These are phyloP conservation scores for Gossypium turneri DNA, from an alignment of 345 rosid species.

Conservation along the genomic window DNA sequence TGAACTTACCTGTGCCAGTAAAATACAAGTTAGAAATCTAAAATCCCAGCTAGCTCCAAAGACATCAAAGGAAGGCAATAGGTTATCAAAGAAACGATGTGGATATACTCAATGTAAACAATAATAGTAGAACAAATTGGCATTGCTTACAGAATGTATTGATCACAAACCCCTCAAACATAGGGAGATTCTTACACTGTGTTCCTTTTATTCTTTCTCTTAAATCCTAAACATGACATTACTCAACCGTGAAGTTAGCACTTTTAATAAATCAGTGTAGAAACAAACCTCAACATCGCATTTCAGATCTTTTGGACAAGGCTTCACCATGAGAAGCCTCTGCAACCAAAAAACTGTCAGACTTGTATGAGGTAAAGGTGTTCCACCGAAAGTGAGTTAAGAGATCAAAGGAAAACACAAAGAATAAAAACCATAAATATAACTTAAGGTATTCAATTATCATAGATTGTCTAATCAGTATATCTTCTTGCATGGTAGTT, in stretches of 20 bases:
- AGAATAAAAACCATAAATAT: background rate
- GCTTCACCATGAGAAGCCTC: constrained; percentile 89
- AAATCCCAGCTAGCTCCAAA: constrained; percentile 7
- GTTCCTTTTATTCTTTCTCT: background rate
- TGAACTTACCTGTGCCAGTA: constrained; percentile 51
- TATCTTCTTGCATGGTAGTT: background rate
- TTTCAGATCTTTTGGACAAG: constrained; percentile 85
- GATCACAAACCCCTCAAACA: background rate
- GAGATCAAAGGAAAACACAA: background rate
- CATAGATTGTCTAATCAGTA: background rate
- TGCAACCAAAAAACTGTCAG: constrained; percentile 31
- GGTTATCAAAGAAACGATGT: background rate
- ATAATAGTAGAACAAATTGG: background rate
- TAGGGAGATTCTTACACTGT: background rate
- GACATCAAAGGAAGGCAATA: background rate
- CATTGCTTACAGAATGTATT: background rate
- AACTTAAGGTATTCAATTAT: background rate
- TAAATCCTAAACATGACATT: background rate
- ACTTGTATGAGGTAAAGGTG: constrained; percentile 4
- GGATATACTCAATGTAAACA: background rate
- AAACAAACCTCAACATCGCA: constrained; percentile 84
- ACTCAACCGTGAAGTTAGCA: background rate
- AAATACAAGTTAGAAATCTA: constrained; percentile 10
- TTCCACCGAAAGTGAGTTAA: background rate
- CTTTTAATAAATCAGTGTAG: constrained; percentile 12